phyloP scores from a whole-genome alignment of 768 basidiomycete genomes.

The Amanita pseudoporphyria region DNA sequence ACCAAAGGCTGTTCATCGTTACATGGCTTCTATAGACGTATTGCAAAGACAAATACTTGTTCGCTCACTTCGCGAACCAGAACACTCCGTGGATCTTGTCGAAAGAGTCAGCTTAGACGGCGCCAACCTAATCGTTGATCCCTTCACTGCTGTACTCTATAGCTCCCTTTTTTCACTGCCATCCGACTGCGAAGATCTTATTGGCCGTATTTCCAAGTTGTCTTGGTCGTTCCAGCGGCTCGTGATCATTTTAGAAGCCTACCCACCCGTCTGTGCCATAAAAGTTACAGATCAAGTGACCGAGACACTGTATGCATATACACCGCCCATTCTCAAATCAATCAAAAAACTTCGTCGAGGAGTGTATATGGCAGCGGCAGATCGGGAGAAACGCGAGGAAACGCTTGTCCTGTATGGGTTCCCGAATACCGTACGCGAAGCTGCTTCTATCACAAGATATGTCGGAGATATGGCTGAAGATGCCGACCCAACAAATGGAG shows the following conservation, averaged over 20 bases:
- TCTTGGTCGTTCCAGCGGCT: constrained; percentile 57
- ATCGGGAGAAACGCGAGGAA: constrained; percentile 33
- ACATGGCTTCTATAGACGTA: constrained; percentile 59
- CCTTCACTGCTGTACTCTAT: constrained; percentile 48
- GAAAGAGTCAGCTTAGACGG: constrained; percentile 48
- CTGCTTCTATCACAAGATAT: constrained; percentile 42
- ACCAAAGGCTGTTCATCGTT: constrained; percentile 40
- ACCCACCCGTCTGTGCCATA: constrained; percentile 34
- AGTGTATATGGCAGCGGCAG: constrained; percentile 52
- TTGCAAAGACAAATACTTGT: constrained; percentile 61
- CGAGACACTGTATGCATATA: constrained; percentile 37
- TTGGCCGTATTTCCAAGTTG: constrained; percentile 33
- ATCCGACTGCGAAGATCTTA: constrained; percentile 33
- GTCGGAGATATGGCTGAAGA: constrained; percentile 52
- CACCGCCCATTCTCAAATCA: constrained; percentile 59
- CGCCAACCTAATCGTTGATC: constrained; percentile 60
- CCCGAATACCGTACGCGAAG: constrained; percentile 47
- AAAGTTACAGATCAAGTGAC: not conserved
- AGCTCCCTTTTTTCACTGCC: constrained; percentile 38
- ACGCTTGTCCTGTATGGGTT: constrained; percentile 49
- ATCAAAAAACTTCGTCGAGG: constrained; percentile 59
- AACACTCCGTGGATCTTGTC: constrained; percentile 44
- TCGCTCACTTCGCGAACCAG: constrained; percentile 32
- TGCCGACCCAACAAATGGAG: constrained; percentile 30
- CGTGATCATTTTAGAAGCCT: constrained; percentile 60